Evolutionary conservation across 768 basidiomycete species (phyloP), one percentile per base, ranked within the genome.

Genomic region (Boletus patriciae): DNA sequence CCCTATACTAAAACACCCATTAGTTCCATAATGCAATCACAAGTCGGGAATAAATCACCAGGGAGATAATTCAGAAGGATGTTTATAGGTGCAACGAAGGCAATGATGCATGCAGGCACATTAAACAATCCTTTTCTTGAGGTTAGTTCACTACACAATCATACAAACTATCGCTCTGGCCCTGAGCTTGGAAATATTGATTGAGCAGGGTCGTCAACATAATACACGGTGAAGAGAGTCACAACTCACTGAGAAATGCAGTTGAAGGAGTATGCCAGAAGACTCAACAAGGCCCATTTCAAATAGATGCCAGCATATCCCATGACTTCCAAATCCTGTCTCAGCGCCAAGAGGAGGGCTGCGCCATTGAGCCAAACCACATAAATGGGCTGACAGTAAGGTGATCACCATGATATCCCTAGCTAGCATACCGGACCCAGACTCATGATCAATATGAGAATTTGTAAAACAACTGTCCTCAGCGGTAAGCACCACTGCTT

Each of bases 291-390:
- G 1, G 89, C 77, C 77, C 81, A 93, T 38, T 33, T 55, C 29
- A 96, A 79, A 70, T 95, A 97, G 6, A 85, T 47, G 0, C 84
- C 79, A 0, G 93, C 94, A 4, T 87, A 78, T 31, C 73, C 77
- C 1, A 94, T 91, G 2, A 97, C 90, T 58, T 90, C 88, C 2
- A 86, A 84, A 41, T 95, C 90, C 77, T 92, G 90, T 55, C 77
- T 80, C 29, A 92, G 74, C 42, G 72, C 80, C 27, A 96, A 76
- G 1, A 98, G 78, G 42, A 98, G 80, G 0, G 72, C 52, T 70
- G 98, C 94, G 0, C 88, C 85, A 54, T 90, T 94, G 67, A 87
- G 83, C 92, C 95, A 98, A 21, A 92, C 75, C 6, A 80, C 57
- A 52, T 77, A 77, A 57, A 91, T 88, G 0, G 82, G 80, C 75